Evolutionary conservation across 768 basidiomycete genomes (phyloP).

Genomic region (Mycena amicta): DNA sequence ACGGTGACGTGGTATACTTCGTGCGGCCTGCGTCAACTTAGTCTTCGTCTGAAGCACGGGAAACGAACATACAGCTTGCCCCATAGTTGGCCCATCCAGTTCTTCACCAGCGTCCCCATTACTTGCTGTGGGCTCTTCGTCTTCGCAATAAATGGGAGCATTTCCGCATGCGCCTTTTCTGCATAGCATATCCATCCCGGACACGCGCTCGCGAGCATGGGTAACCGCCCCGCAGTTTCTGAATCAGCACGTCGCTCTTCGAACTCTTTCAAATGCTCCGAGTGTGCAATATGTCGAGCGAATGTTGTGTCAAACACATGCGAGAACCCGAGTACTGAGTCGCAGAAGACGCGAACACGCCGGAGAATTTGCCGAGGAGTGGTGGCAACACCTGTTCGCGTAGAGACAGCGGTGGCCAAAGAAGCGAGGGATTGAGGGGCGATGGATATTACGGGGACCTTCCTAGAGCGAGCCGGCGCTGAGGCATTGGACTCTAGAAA

Average conservation of each 20-base stretch:
- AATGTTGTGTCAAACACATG: conserved; percentile 95
- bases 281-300: conserved; percentile 81
- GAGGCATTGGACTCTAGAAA: conserved; percentile 66
- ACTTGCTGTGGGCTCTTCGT: conserved; percentile 94
- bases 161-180: conserved; percentile 93
- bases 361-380: conserved; percentile 64
- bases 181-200: conserved; percentile 99
- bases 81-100: conserved; percentile 75
- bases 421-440: conserved; percentile 88
- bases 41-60: not conserved
- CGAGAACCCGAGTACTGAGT: conserved; percentile 68
- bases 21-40: conserved; percentile 58
- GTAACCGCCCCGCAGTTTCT: conserved; percentile 48
- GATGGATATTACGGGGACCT: conserved; percentile 78
- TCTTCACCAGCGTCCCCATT: conserved; percentile 92
- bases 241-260: conserved; percentile 59
- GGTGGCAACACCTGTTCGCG: conserved; percentile 43
- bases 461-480: conserved; percentile 39
- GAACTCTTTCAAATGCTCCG: conserved; percentile 83
- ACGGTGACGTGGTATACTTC: conserved; percentile 95
- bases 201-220: conserved; percentile 95
- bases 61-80: conserved; percentile 60
- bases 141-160: conserved; percentile 85
- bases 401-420: conserved; percentile 63
- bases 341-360: conserved; percentile 73